Evolutionary conservation across 495 filamentous ascomycete species (phyloP), one percentile per base, ranked within the genome.

Genomic region (Opeltia flavorubescens): DNA sequence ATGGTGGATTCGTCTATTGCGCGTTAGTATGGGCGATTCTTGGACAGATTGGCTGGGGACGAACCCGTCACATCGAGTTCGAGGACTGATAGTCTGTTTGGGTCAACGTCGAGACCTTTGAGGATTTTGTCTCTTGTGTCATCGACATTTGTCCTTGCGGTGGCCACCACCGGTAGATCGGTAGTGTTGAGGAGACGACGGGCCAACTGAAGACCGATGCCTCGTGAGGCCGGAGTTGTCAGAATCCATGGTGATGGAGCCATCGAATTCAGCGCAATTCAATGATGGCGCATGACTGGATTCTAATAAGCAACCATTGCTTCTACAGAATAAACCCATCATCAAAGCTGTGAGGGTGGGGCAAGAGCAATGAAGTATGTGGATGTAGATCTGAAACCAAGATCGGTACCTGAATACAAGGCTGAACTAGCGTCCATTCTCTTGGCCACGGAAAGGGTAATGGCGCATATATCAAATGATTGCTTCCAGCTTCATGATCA

Each of bases 191-290:
- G 70, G 9, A 93, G 66, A 29, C 78, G 72, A 4, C 78, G 73
- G 4, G 81, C 76, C 13, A 93, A 65, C 23, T 80, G 76, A 51
- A 84, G 70, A 17, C 83, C 85, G 51, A 91, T 76, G 12, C 86
- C 86, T 20, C 83, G 69, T 9, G 80, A 86, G 9, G 84, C 74
- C 0, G 86, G 86, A 17, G 76, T 72, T 21, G 81, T 62, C 3
- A 79, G 56, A 28, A 59, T 49, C 63, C 68, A 66, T 13, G 66
- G 64, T 21, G n/a, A n/a, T n/a, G n/a, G n/a, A n/a, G n/a, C n/a
- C n/a, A n/a, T n/a, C n/a, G n/a, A n/a, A n/a, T 41, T 41, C 6
- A 41, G 17, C 7, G 38, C 38, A 17, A 41, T 41, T 26, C 25
- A 0, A 25, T 9, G 13, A 24, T 40, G 21, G 13, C 8, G 0